Evolutionary conservation across 1,284 basidiomycete species (phyloP), one percentile per base, ranked within the genome.

Genomic region (Trametes polyzona): DNA sequence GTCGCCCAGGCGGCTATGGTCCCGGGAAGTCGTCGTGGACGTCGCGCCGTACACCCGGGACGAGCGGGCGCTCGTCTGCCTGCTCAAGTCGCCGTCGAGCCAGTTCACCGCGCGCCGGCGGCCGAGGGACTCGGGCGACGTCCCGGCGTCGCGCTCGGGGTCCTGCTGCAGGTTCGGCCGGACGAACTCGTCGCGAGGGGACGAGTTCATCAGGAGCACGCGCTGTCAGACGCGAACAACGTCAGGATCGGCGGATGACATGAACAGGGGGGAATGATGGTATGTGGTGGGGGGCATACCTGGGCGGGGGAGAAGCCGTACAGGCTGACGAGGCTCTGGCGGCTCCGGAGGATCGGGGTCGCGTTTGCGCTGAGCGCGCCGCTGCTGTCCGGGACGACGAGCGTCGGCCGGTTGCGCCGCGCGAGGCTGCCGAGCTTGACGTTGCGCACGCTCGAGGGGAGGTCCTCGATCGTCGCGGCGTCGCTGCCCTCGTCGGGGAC

Each of bases 251-350:
- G 8, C 9, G 30, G 26, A 40, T 49, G 37, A 17, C 23, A 17
- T n/a, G 7, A 2, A 21, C 11, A 46, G 58, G 24, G 23, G 6
- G 24, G 16, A 19, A 43, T 43, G 46, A 33, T 10, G 32, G 16
- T 9, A 26, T 4, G 14, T 23, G 10, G 48, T 36, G 21, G 9
- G 24, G 40, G 30, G 50, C 75, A 51, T 65, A 86, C 86, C 77
- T 90, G 87, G 37, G 87, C 87, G 19, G 89, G 86, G 23, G 89
- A 90, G 55, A 91, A 77, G 9, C 85, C 86, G 63, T 90, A 79
- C 58, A 90, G 71, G 66, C 82, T 81, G 47, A 88, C 67, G 46
- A 79, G 69, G 70, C 84, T 88, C 54, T 74, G 79, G 64, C 79
- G 81, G 58, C 76, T 73, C 61, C 81, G 74, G 54, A 86, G 65